Conservation (phyloP, 768 basidiomycete species). For the Austroboletus festivus region DNA sequence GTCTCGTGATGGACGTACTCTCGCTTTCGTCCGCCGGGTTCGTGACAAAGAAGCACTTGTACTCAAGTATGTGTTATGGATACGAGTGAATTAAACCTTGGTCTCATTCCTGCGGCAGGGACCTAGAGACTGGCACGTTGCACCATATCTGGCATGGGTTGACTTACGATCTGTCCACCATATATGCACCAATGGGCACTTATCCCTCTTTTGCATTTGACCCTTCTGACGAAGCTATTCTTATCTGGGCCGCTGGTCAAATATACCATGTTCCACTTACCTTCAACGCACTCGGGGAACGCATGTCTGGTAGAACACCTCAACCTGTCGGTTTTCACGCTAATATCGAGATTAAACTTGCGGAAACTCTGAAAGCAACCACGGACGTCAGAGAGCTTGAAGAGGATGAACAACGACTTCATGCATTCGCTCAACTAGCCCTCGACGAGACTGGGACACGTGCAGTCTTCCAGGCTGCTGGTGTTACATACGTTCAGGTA, state of each 20-base stretch:
- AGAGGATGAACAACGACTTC: conserved; percentile 52
- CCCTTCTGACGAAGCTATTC: conserved; percentile 34
- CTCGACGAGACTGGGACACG: conserved; percentile 51
- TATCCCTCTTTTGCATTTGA: conserved; percentile 71
- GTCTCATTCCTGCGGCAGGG: conserved; percentile 38
- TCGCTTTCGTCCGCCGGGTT: conserved; percentile 73
- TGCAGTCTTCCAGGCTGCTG: conserved; percentile 68
- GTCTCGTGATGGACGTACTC: conserved; percentile 62
- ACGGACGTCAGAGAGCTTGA: conserved; percentile 56
- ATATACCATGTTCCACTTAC: conserved; percentile 59
- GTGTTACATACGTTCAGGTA: conserved; percentile 32
- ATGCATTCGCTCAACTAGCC: conserved; percentile 59
- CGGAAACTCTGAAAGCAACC: conserved; percentile 49
- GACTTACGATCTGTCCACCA: conserved; percentile 58
- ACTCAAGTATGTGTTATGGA: conserved; percentile 49
- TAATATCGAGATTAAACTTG: conserved; percentile 60
- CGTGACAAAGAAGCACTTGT: conserved; percentile 72
- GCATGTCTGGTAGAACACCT: conserved; percentile 38
- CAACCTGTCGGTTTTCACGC: conserved; percentile 56
- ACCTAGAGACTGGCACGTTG: conserved; percentile 62
- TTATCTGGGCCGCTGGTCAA: conserved; percentile 75
- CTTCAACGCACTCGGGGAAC: conserved; percentile 43
- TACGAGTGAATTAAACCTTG: neutral
- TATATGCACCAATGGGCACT: conserved; percentile 77
- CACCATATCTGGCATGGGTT: conserved; percentile 66